Evolutionary conservation across 2,329 filamentous ascomycete genomes (phyloP), one percentile per base, ranked within the genome.

Genomic region (Pyrenochaeta sp.): DNA sequence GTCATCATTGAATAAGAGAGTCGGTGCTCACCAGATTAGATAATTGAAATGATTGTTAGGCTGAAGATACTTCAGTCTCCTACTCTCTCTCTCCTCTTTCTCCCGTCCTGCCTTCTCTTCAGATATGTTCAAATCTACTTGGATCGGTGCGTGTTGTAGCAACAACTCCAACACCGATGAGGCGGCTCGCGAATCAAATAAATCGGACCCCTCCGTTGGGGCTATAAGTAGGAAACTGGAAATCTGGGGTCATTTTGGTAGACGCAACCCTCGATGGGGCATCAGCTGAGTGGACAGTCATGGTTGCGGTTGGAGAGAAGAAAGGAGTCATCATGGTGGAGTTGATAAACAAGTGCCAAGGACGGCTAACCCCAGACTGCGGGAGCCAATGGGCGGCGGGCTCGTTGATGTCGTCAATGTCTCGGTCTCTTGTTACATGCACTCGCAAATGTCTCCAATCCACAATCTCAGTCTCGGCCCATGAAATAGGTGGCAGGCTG

Each of bases 141-240:
- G 21, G 42, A 38, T 48, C 7, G 38, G 26, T 28, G 39, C 22
- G 23, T 44, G 8, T n/a, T 23, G 57, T 60, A 63, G 59, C 45
- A 50, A 49, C 38, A 44, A 50, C 60, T 58, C 65, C 53, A 45
- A 51, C 53, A 57, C 62, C 58, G 56, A 60, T 41, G 49, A 54
- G 51, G 53, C 58, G 53, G 51, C 49, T n/a, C 37, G 50, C 45
- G 49, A 49, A 48, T 79, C 67, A 81, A 62, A 74, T 68, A 52
- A 65, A 68, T 48, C 53, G 58, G 60, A 81, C 79, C 79, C 79
- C 78, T 69, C 59, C 75, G 56, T 75, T 80, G 78, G 79, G 79
- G 78, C 75, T 80, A 79, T 79, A 61, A 43, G 58, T 58, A 60
- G 59, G 50, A 59, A 55, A 57, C 31, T 54, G 52, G 53, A 55